Base-by-base conservation (phyloP, 129 eudicot genomes). In the Logfia minima region DNA sequence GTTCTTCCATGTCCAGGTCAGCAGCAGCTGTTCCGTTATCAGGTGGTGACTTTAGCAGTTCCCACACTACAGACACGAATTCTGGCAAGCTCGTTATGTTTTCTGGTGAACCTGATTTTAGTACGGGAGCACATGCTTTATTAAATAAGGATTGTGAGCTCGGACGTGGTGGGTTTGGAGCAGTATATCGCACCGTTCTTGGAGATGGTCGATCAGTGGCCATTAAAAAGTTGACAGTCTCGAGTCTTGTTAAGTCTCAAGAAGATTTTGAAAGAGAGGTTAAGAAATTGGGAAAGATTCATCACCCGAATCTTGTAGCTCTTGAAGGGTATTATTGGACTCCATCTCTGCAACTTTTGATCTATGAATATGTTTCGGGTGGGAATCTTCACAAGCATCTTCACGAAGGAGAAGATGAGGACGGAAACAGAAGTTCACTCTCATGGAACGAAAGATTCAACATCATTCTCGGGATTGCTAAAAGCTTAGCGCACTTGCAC, bases 91-190 rank as follows among this genome's bases (percentile, higher is more conserved):
- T 94, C 7, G 99, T 94, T 72, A 91, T 94, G 92, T 94, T 94
- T 79, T 84, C 99, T 0, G 99, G 99, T 2, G 96, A 89, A 22
- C 96, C 92, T 6, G 97, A 89, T 39, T 94, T 94, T 85, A 91
- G 94, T 59, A 89, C 92, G 1, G 99, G 93, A 21, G 88, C 93
- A 17, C 96, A 89, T 22, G 90, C 93, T 37, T 84, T 94, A 21
- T 89, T 94, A 58, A 89, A 89, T 86, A 94, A 94, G 82, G 99
- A 94, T 61, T 94, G 97, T 35, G 99, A 94, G 85, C 96, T 94
- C 18, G 99, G 99, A 3, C 97, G 99, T 21, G 99, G 99, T 17
- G 99, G 99, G 53, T 94, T 94, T 48, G 99, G 99, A 6, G 92
- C 99, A 0, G 99, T 94, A 18, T 91, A 94, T 83, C 86, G 89